Evolutionary conservation across 2,329 filamentous ascomycete species (phyloP).

Genomic region (Ceratocystis huliohia): DNA sequence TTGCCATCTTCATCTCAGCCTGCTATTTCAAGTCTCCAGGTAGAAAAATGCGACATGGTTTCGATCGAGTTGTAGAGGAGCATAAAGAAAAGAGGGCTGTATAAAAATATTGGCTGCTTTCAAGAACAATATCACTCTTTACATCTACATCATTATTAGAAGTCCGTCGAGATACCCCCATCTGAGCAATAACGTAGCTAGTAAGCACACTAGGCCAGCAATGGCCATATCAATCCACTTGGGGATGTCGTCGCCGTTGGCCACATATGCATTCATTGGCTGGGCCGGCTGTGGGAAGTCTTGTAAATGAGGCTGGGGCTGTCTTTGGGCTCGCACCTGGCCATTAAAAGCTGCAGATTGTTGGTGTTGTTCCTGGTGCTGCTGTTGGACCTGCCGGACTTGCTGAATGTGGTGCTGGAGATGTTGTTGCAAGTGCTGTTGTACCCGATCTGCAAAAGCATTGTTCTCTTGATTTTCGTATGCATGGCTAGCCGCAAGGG

Average conservation of each 20-base stretch:
- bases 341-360: neutral
- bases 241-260: slow-evolving; percentile 40
- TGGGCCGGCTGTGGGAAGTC: neutral
- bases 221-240: slow-evolving; percentile 76
- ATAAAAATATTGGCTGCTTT: neutral
- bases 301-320: neutral
- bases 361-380: slow-evolving; percentile 6
- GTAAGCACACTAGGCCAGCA: slow-evolving; percentile 53
- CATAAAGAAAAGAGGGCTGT: neutral
- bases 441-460: slow-evolving; percentile 20
- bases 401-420: slow-evolving; percentile 15
- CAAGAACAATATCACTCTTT: neutral
- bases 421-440: slow-evolving; percentile 22
- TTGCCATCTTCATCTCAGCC: neutral
- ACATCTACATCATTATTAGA: neutral
- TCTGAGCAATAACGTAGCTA: slow-evolving; percentile 57
- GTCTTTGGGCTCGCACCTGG: neutral
- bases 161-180: slow-evolving; percentile 15
- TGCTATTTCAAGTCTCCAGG: neutral
- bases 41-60: neutral
- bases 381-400: neutral
- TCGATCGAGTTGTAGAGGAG: neutral
- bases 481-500: slow-evolving; percentile 16
- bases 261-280: slow-evolving; percentile 22
- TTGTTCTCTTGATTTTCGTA: slow-evolving; percentile 9